phyloP scores from a whole-genome alignment of 768 basidiomycete species.

The Multifurca ochricompacta region DNA sequence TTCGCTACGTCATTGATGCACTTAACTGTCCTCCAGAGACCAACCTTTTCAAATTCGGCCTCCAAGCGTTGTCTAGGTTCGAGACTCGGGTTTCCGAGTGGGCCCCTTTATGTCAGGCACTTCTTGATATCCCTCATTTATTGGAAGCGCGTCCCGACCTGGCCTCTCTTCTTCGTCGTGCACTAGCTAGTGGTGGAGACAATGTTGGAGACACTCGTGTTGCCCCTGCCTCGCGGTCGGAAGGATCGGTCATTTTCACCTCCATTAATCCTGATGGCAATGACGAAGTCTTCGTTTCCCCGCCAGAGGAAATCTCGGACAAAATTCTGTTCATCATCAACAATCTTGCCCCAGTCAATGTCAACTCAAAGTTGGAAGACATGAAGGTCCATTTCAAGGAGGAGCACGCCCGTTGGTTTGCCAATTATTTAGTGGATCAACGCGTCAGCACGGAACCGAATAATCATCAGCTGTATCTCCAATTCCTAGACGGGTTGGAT shows the following conservation, averaged over 20 bases:
- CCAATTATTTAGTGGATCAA: constrained; percentile 94
- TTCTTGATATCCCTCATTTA: constrained; percentile 82
- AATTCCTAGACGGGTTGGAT: constrained; percentile 82
- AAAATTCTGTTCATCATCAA: constrained; percentile 97
- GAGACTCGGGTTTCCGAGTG: constrained; percentile 84
- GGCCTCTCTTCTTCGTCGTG: constrained; percentile 59
- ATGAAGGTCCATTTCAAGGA: constrained; percentile 83
- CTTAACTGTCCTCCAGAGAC: constrained; percentile 85
- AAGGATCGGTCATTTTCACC: constrained; percentile 56
- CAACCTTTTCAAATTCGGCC: constrained; percentile 92
- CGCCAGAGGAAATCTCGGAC: constrained; percentile 85
- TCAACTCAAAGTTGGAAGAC: constrained; percentile 78
- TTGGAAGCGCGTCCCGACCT: constrained; percentile 81
- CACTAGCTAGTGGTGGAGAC: constrained; percentile 48
- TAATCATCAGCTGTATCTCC: constrained; percentile 91
- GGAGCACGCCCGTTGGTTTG: constrained; percentile 88
- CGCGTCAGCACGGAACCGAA: constrained; percentile 95
- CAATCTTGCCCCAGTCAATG: constrained; percentile 92
- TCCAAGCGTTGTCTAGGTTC: constrained; percentile 83
- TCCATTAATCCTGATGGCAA: constrained; percentile 68
- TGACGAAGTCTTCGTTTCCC: constrained; percentile 54
- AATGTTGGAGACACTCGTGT: constrained; percentile 30
- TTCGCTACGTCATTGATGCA: constrained; percentile 94
- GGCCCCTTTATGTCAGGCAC: constrained; percentile 84
- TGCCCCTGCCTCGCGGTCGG: constrained; percentile 26